These are phyloP conservation scores for Rhodotorula babjevae DNA, from an alignment of 768 basidiomycete genomes.

Conservation along the genomic window DNA sequence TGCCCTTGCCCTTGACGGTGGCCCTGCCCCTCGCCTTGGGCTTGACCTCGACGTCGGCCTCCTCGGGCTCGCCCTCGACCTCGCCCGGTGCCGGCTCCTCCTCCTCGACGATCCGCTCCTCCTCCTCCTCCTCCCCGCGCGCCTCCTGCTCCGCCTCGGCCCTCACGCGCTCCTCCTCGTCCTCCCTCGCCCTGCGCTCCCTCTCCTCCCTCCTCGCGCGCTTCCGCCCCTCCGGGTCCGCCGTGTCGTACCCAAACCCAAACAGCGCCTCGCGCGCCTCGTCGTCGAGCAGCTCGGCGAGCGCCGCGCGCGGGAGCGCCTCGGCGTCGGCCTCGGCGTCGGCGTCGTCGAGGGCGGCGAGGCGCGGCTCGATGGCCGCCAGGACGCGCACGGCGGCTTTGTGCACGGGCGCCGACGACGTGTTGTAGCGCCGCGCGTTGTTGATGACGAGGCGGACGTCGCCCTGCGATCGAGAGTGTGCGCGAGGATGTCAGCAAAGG, in stretches of 20 bases:
- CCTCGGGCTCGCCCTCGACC: not conserved
- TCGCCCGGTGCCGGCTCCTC: not conserved
- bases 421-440: conserved; percentile 85
- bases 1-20: not conserved
- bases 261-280: not conserved
- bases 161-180: not conserved
- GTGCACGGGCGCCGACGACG: conserved; percentile 64
- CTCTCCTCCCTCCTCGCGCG: not conserved
- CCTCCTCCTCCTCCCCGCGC: not conserved
- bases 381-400: conserved; percentile 65
- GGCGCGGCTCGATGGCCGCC: conserved; percentile 50
- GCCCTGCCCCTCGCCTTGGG: not conserved
- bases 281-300: not conserved
- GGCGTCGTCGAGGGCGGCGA: conserved; percentile 44
- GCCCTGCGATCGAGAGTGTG: conserved; percentile 37
- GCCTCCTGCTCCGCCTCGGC: not conserved
- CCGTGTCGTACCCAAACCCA: not conserved
- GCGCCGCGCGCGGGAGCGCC: conserved; percentile 10
- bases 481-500: not conserved
- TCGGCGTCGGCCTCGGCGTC: conserved; percentile 40
- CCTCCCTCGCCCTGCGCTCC: not conserved
- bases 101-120: not conserved
- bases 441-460: conserved; percentile 82
- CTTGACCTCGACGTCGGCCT: too few relatives aligned
- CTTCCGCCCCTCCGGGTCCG: conserved; percentile 7